phyloP scores from a whole-genome alignment of 495 filamentous ascomycete species.

The Xylaria castorea region DNA sequence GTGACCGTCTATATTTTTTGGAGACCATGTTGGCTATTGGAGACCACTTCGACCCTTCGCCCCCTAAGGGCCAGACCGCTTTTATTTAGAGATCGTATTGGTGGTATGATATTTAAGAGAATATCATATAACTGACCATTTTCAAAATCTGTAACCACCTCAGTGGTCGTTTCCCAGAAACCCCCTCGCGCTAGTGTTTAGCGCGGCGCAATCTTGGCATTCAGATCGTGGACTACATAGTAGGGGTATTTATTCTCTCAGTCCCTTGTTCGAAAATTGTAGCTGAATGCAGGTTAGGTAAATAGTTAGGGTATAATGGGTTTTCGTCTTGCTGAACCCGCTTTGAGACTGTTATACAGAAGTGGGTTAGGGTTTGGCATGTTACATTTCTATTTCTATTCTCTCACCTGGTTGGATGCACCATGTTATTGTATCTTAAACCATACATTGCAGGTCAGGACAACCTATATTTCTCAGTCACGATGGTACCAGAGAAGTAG shows the following conservation, averaged over 20 bases:
- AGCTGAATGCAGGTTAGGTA: not conserved
- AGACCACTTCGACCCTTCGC: too few relatives aligned
- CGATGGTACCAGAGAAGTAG: not conserved
- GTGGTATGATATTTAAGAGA: too few relatives aligned
- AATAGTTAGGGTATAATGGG: not conserved
- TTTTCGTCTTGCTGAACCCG: not conserved
- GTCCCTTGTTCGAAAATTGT: constrained; percentile 2
- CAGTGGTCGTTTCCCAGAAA: too few relatives aligned
- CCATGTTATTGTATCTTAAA: not conserved
- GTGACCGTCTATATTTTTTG: too few relatives aligned
- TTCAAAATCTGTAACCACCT: too few relatives aligned
- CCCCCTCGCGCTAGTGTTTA: too few relatives aligned
- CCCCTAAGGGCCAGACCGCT: too few relatives aligned
- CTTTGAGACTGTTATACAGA: not conserved
- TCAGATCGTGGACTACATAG: not conserved
- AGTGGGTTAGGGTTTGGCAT: not conserved
- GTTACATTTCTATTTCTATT: not conserved
- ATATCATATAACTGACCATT: too few relatives aligned
- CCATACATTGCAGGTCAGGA: not conserved
- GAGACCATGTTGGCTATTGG: too few relatives aligned
- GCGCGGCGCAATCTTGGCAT: not conserved
- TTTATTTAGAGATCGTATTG: too few relatives aligned
- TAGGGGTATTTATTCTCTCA: not conserved
- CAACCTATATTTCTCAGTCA: not conserved
- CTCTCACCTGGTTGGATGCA: not conserved